Evolutionary conservation across 768 basidiomycete species (phyloP).

Genomic region (Tremella mesenterica): DNA sequence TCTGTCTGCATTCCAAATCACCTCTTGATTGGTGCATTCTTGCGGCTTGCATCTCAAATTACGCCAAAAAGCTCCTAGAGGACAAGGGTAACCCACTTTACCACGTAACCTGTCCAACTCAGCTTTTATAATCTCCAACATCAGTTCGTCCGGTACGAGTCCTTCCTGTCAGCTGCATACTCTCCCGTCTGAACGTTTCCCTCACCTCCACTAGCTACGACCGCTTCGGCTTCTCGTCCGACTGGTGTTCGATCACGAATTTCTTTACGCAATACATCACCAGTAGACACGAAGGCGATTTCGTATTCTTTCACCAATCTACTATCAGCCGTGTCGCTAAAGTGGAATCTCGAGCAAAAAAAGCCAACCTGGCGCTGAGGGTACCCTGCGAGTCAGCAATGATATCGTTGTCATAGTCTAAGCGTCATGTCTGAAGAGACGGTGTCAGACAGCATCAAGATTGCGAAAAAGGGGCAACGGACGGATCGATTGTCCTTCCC

Average conservation of each 20-base stretch:
- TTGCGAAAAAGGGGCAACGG: no score
- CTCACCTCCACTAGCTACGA: constrained; percentile 44
- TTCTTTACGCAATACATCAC: constrained; percentile 44
- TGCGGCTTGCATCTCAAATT: no score
- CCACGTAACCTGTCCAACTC: constrained; percentile 41
- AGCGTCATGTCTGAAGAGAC: no score
- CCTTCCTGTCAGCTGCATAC: constrained; percentile 17
- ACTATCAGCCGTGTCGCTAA: constrained; percentile 5
- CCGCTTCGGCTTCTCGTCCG: constrained; percentile 38
- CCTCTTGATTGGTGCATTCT: no score
- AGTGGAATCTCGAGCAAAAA: neutral
- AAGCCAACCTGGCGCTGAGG: constrained; percentile 26
- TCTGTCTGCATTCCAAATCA: no score
- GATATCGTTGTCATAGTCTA: neutral
- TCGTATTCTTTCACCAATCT: constrained; percentile 43
- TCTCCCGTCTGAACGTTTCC: neutral
- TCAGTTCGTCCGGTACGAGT: constrained; percentile 42
- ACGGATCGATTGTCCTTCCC: no score
- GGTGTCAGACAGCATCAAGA: no score
- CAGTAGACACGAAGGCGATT: constrained; percentile 44
- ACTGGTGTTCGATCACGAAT: constrained; percentile 38
- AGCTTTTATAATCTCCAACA: constrained; percentile 41
- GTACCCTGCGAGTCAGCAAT: constrained; percentile 26
- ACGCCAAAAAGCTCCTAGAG: neutral
- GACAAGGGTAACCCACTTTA: constrained; percentile 24